These are phyloP conservation scores for Coemansia sp. DNA, from an alignment of 192 early-diverging fungal genomes.

Conservation along the genomic window DNA sequence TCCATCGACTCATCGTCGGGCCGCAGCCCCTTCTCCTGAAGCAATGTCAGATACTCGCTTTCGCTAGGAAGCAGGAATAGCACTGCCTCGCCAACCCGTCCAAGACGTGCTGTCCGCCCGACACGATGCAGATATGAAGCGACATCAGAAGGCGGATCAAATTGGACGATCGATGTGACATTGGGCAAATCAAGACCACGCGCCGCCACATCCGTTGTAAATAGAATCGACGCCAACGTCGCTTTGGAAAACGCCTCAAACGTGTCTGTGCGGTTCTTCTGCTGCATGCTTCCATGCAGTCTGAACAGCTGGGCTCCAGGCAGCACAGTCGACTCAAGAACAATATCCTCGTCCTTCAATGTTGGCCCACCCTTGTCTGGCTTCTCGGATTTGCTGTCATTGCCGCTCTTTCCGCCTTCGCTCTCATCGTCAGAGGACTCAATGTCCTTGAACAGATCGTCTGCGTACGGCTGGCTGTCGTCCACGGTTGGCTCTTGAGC, in stretches of 20 bases:
- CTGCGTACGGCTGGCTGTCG: constrained; percentile 54
- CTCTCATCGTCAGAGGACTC: constrained; percentile 21
- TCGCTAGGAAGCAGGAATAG: constrained; percentile 92
- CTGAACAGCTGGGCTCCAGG: constrained; percentile 73
- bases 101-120: constrained; percentile 94
- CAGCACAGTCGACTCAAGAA: constrained; percentile 59
- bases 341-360: constrained; percentile 43
- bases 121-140: constrained; percentile 97
- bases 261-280: constrained; percentile 74
- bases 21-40: constrained; percentile 65
- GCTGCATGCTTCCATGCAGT: constrained; percentile 88
- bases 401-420: constrained; percentile 14
- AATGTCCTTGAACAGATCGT: constrained; percentile 48
- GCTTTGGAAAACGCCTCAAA: constrained; percentile 70
- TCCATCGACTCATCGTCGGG: constrained; percentile 65
- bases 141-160: constrained; percentile 93
- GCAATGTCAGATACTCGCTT: constrained; percentile 66
- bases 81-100: constrained; percentile 81
- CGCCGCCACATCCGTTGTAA: constrained; percentile 97
- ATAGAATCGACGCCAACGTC: constrained; percentile 67
- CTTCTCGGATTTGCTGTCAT: constrained; percentile 1
- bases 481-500: constrained; percentile 41
- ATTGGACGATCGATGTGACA: constrained; percentile 90
- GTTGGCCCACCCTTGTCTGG: constrained; percentile 23
- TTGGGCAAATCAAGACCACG: constrained; percentile 97